Evolutionary conservation across 192 early-diverging fungal species (phyloP).

Genomic region (Gaertneriomyces sp.): DNA sequence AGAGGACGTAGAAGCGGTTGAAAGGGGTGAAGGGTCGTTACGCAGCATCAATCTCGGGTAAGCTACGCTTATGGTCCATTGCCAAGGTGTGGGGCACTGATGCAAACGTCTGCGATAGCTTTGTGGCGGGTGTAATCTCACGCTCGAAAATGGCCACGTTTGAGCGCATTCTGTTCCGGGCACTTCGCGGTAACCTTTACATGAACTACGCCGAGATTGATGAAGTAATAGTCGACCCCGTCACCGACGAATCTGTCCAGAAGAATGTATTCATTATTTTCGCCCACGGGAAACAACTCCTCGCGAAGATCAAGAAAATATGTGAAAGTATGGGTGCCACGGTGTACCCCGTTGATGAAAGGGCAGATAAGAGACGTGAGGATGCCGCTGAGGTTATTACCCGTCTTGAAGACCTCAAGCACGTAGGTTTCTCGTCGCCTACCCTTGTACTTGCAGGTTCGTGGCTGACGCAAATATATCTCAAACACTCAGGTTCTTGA

Average conservation of each 20-base stretch:
- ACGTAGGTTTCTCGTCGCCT: slow-evolving; percentile 24
- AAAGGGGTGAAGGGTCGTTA: slow-evolving; percentile 27
- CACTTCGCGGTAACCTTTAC: slow-evolving; percentile 94
- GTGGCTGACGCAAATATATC: background rate
- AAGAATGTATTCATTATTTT: slow-evolving; percentile 99
- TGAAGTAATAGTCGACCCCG: slow-evolving; percentile 88
- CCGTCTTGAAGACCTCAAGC: slow-evolving; percentile 83
- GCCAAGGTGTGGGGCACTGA: background rate
- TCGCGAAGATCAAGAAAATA: slow-evolving; percentile 89
- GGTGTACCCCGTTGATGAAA: slow-evolving; percentile 82
- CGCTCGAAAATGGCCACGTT: slow-evolving; percentile 80
- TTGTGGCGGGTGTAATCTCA: slow-evolving; percentile 93
- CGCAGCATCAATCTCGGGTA: slow-evolving; percentile 43
- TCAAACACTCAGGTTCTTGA: slow-evolving; percentile 56
- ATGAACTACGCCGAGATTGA: slow-evolving; percentile 96
- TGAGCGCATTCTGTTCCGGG: slow-evolving; percentile 94
- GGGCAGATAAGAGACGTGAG: slow-evolving; percentile 79
- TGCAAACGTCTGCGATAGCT: slow-evolving; percentile 49
- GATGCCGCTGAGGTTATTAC: slow-evolving; percentile 73
- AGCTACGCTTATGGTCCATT: slow-evolving; percentile 16
- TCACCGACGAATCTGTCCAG: slow-evolving; percentile 78
- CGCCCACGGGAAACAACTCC: slow-evolving; percentile 89
- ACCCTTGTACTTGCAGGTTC: background rate
- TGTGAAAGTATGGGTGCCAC: slow-evolving; percentile 94
- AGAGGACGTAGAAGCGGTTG: slow-evolving; percentile 32